Evolutionary conservation across 768 basidiomycete species (phyloP).

Genomic region (Lactarius evosmus): DNA sequence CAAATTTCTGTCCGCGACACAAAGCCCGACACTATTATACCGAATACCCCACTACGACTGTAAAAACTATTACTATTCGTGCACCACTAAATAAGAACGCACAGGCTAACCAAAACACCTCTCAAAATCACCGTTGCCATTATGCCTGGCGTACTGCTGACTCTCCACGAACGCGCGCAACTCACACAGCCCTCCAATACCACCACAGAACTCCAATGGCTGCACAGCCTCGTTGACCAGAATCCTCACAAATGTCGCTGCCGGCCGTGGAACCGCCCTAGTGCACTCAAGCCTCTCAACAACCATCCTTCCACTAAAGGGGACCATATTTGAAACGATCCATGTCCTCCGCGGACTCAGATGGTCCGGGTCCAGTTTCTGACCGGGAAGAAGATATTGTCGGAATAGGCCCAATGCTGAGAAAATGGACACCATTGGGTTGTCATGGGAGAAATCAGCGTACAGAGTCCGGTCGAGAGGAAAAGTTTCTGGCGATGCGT

Average conservation of each 20-base stretch:
- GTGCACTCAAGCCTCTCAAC: slow-evolving; percentile 63
- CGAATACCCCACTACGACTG: too few species aligned
- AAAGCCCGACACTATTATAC: neutral
- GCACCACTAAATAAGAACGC: neutral
- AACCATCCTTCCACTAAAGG: slow-evolving; percentile 73
- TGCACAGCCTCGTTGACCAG: slow-evolving; percentile 74
- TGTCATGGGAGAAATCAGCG: slow-evolving; percentile 84
- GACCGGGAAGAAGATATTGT: slow-evolving; percentile 14
- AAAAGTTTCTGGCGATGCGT: slow-evolving; percentile 60
- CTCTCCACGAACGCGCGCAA: slow-evolving; percentile 65
- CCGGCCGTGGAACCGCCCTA: slow-evolving; percentile 9
- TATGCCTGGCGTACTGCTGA: slow-evolving; percentile 62
- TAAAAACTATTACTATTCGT: neutral
- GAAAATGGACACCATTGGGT: slow-evolving; percentile 78
- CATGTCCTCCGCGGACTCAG: slow-evolving; percentile 39
- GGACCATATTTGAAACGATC: slow-evolving; percentile 58
- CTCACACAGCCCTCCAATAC: slow-evolving; percentile 56
- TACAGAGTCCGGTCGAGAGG: slow-evolving; percentile 64
- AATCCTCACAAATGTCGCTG: slow-evolving; percentile 55
- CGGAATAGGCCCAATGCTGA: slow-evolving; percentile 49
- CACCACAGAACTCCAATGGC: slow-evolving; percentile 59
- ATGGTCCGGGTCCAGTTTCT: slow-evolving; percentile 30
- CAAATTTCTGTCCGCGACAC: too few species aligned
- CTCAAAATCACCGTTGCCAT: slow-evolving; percentile 72
- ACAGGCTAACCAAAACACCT: slow-evolving; percentile 39